Evolutionary conservation across 2,329 filamentous ascomycete species (phyloP), one percentile per base, ranked within the genome.

Genomic region (Xylariaceae sp.): DNA sequence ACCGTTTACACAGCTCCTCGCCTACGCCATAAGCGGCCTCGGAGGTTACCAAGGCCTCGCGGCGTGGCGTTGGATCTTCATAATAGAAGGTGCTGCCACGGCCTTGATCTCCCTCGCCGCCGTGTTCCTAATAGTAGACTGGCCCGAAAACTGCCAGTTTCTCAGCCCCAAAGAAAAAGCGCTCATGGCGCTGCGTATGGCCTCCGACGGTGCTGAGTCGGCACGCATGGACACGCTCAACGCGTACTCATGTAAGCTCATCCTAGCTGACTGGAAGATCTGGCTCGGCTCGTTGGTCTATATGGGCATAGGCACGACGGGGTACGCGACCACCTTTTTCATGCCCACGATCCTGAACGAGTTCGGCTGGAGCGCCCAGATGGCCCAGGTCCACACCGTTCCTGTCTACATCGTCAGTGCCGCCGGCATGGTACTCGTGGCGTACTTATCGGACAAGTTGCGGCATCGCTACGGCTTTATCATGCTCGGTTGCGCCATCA

Each of bases 1-100:
- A 10, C 32, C 14, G 32, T 16, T 7, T 37, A 4, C 9, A 19
- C 29, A 77, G 55, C 66, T 82, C 1, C 70, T 83, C 1, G 80
- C 81, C 2, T 81, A 76, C 46, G 77, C 69, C 2, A 81, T 82
- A 50, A 68, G 73, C 12, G 66, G 74, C 12, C 75, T 82, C 57
- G 71, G 78, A 37, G 79, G 79, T 2, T 66, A 70, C 1, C 65
- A 72, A 2, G 75, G 76, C 14, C 61, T 79, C 18, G 65, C 67
- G 1, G 77, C 77, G 1, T 84, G 79, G 79, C 74, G 79, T 45
- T 84, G 81, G 75, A 76, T 72, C 26, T 72, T 71, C 59, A 71
- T 72, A 47, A 65, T 71, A 29, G 78, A 81, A 59, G 79, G 79
- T 0, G 63, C 74, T 1, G 63, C 66, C 6, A 77, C 75, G n/a